These are phyloP conservation scores for Purshia tridentata DNA, from an alignment of 306 rosid genomes.

Conservation along the genomic window DNA sequence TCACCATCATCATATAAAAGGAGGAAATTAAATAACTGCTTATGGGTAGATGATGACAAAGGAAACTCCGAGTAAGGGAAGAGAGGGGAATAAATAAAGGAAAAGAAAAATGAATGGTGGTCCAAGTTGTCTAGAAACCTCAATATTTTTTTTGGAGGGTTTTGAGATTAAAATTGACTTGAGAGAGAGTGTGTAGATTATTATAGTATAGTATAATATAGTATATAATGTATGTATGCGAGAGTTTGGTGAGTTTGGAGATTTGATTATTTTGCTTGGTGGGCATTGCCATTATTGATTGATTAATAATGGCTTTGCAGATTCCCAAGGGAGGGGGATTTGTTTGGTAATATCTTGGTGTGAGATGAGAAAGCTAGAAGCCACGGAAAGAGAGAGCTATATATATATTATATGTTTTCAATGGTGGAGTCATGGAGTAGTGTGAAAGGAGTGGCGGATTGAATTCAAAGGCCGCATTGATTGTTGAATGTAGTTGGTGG, in stretches of 20 bases:
- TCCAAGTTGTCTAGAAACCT: constrained; percentile 61
- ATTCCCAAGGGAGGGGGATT: constrained; percentile 74
- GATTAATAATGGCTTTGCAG: constrained; percentile 59
- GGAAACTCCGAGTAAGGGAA: constrained; percentile 52
- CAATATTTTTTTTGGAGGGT: constrained; percentile 53
- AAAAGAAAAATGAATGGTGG: constrained; percentile 37
- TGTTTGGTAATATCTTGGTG: constrained; percentile 33
- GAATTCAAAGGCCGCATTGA: constrained; percentile 56
- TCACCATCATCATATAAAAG: constrained; percentile 59
- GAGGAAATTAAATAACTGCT: constrained; percentile 68
- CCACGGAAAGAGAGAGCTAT: constrained; percentile 2
- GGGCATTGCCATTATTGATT: constrained; percentile 63
- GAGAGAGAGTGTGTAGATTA: constrained; percentile 51
- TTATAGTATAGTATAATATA: constrained; percentile 15
- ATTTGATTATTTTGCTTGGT: constrained; percentile 40
- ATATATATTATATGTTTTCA: constrained; percentile 33
- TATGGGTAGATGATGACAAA: constrained; percentile 79
- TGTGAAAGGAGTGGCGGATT: constrained; percentile 49
- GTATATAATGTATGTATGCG: constrained; percentile 33
- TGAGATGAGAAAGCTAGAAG: constrained; percentile 1
- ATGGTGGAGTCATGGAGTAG: constrained; percentile 45
- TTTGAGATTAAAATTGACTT: constrained; percentile 53
- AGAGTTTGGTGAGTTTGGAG: constrained; percentile 60
- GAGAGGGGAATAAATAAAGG: constrained; percentile 19
- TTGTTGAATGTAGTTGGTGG: constrained; percentile 51